Percentiles rank a stretch among this genome's conserved stretches.
Evolutionary conservation across 129 eudicot species (phyloP).

Genomic region (Kitagawia praeruptora): DNA sequence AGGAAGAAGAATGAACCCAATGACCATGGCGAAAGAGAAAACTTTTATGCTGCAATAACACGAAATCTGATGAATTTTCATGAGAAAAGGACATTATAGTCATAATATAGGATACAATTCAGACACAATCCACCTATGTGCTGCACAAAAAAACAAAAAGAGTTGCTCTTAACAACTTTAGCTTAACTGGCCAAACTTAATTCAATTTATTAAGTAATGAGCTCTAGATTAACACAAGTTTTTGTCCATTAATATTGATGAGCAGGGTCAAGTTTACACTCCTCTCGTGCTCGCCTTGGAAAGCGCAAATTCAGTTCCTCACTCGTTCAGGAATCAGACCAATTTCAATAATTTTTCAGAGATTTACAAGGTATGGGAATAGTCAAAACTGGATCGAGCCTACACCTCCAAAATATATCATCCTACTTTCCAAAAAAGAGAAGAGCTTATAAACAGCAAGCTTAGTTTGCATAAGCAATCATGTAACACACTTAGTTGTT

Average conservation of each 20-base stretch:
- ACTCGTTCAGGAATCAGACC: neutral
- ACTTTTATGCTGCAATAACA: constrained; percentile 50
- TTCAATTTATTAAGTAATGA: neutral
- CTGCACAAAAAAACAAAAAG: neutral
- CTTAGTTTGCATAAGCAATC: neutral
- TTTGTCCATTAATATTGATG: neutral
- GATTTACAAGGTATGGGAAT: too few species aligned
- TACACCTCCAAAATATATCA: neutral
- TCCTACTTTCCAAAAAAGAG: neutral
- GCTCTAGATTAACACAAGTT: neutral
- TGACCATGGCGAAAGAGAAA: constrained; percentile 58
- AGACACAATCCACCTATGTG: neutral
- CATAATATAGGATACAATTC: neutral
- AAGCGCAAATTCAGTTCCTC: neutral
- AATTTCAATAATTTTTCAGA: neutral
- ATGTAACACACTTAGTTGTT: neutral
- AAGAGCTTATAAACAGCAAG: neutral
- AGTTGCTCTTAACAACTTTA: neutral
- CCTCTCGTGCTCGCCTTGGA: neutral
- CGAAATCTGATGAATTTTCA: neutral
- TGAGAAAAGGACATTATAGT: neutral
- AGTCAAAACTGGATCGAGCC: neutral
- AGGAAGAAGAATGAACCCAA: constrained; percentile 84
- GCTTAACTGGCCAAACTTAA: neutral
- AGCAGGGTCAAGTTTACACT: neutral